A percentile compares a stretch with the other conserved stretches of the same genome.
These are phyloP conservation scores for Marasmius tenuissimus DNA, from an alignment of 1,284 basidiomycete genomes.

Conservation along the genomic window DNA sequence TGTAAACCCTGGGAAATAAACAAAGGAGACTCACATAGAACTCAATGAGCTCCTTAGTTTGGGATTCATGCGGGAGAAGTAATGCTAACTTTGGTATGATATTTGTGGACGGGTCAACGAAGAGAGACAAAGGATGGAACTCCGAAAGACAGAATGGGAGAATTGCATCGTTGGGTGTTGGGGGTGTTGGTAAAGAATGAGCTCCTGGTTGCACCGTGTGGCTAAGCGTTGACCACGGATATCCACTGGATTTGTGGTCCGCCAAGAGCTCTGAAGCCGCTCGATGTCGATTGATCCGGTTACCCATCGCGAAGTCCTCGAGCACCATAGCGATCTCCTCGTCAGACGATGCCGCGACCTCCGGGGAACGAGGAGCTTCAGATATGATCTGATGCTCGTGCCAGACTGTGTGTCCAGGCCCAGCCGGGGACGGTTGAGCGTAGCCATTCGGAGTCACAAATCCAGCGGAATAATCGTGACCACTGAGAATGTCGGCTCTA, in stretches of 20 bases:
- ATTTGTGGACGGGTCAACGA: slow-evolving; percentile 18
- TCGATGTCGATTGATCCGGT: slow-evolving; percentile 20
- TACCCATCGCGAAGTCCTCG: slow-evolving; percentile 26
- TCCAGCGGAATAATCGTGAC: neutral
- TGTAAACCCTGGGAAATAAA: neutral
- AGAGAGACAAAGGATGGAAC: slow-evolving; percentile 15
- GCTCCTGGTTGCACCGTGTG: neutral
- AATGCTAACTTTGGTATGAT: slow-evolving; percentile 11
- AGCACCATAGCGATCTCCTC: slow-evolving; percentile 27
- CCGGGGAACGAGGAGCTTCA: neutral
- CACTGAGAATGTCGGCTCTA: neutral
- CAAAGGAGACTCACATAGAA: slow-evolving; percentile 15
- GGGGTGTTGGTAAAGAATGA: neutral
- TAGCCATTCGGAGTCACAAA: neutral
- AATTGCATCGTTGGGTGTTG: neutral
- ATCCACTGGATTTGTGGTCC: neutral
- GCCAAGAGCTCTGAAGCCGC: slow-evolving; percentile 18
- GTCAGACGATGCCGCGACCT: slow-evolving; percentile 7
- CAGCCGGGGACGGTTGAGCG: neutral
- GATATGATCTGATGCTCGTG: neutral
- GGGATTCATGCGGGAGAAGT: slow-evolving; percentile 11
- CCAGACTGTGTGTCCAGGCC: neutral
- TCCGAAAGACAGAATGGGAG: slow-evolving; percentile 10
- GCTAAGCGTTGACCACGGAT: neutral
- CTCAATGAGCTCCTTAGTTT: slow-evolving; percentile 14